Conservation (phyloP, 305 asterid genomes). For the Stenogyne calaminthoides region DNA sequence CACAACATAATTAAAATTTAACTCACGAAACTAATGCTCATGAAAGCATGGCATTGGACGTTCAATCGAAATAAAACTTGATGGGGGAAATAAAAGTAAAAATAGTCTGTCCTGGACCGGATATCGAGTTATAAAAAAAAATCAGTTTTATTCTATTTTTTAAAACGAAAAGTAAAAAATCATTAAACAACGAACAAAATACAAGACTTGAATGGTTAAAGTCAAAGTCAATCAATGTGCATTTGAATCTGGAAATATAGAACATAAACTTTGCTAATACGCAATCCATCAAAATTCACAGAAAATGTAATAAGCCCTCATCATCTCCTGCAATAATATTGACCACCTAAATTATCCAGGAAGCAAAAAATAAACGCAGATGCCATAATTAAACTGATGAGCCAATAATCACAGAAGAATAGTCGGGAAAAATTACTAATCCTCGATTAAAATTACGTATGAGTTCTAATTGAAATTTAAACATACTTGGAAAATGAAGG, state of each 20-base stretch:
- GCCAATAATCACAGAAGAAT: conserved; percentile 10
- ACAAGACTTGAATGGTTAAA: not conserved
- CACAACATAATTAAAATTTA: too few relatives aligned
- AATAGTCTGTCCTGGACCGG: too few relatives aligned
- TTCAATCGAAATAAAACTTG: too few relatives aligned
- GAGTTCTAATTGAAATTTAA: conserved; percentile 18
- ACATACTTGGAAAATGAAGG: conserved; percentile 21
- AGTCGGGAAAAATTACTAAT: not conserved
- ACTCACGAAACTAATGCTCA: too few relatives aligned
- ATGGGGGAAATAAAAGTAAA: too few relatives aligned
- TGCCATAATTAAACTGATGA: not conserved
- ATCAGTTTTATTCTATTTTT: too few relatives aligned
- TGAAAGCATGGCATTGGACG: too few relatives aligned
- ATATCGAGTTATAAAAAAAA: too few relatives aligned
- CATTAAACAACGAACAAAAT: not conserved
- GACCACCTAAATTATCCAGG: not conserved
- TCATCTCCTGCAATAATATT: not conserved
- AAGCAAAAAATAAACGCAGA: not conserved
- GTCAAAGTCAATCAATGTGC: not conserved
- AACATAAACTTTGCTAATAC: not conserved
- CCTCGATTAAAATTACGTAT: conserved; percentile 4
- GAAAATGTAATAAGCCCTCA: not conserved
- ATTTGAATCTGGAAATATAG: not conserved
- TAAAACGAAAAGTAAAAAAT: too few relatives aligned
- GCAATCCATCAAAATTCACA: not conserved